Conservation (phyloP, 441 rosid species). For the Populus hybrid region DNA sequence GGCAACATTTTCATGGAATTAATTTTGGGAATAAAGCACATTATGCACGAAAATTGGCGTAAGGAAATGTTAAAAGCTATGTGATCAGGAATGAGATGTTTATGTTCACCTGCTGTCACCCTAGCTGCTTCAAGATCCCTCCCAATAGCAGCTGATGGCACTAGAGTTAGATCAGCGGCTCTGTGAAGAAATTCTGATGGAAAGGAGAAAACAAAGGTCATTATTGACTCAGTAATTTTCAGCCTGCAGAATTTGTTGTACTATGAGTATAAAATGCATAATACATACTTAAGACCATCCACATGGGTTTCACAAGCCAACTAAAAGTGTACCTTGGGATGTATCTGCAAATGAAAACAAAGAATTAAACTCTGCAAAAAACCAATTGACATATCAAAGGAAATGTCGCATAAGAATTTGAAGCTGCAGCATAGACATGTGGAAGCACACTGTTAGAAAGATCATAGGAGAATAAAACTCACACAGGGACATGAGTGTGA, state of each 20-base stretch:
- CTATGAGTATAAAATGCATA: not conserved
- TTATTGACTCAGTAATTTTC: not conserved
- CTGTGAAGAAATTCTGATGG: conserved; percentile 88
- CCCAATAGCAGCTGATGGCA: conserved; percentile 88
- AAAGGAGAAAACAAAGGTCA: conserved; percentile 9
- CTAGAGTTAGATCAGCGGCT: conserved; percentile 96
- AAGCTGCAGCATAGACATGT: conserved; percentile 1
- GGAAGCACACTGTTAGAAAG: not conserved
- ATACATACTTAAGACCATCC: conserved; percentile 80
- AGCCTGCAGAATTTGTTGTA: not conserved
- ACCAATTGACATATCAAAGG: not conserved
- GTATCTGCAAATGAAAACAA: conserved; percentile 50
- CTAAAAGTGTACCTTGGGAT: conserved; percentile 96
- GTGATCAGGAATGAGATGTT: not conserved
- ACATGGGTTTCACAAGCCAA: conserved; percentile 99
- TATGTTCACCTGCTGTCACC: conserved; percentile 80
- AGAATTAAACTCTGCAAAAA: conserved; percentile 10
- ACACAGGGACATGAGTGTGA: conserved; percentile 99
- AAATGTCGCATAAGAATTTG: not conserved
- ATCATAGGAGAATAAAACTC: conserved; percentile 32
- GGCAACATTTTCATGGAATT: not conserved
- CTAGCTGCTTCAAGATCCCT: conserved; percentile 78
- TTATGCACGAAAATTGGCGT: not conserved
- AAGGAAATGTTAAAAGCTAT: not conserved
- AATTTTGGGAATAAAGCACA: not conserved